A percentile compares a stretch with the other conserved stretches of the same genome.
phyloP scores from a whole-genome alignment of 352 stramenopile genomes.

The Pythium brachiatum region DNA sequence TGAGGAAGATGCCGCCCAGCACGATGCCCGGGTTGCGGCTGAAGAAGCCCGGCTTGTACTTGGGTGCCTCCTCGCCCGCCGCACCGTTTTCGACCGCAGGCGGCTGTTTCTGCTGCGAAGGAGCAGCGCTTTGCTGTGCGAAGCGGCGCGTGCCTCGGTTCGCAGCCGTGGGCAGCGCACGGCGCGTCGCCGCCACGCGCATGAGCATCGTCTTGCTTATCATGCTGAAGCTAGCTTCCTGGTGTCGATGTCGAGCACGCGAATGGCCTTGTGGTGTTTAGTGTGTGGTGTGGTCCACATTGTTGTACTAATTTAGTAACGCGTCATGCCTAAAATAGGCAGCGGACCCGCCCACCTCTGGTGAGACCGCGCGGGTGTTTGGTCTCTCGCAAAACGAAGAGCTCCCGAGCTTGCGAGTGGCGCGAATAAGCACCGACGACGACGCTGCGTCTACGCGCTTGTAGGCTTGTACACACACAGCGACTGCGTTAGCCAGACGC shows the following conservation, averaged over 20 bases:
- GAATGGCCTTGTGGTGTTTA: not conserved
- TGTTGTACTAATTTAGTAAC: not conserved
- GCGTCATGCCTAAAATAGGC: not conserved
- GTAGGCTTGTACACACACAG: not conserved
- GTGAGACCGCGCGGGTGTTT: not conserved
- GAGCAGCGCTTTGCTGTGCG: not conserved
- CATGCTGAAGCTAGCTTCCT: not conserved
- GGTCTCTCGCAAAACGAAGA: conserved; percentile 1
- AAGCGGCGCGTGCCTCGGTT: not conserved
- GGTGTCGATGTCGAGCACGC: not conserved
- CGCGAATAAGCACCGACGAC: not conserved
- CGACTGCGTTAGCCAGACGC: not conserved
- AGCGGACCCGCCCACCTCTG: not conserved
- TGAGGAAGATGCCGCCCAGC: conserved; percentile 62
- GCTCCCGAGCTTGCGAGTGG: not conserved
- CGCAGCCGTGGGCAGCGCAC: not conserved
- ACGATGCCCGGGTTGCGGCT: conserved; percentile 82
- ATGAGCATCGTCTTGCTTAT: not conserved
- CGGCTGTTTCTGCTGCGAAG: not conserved
- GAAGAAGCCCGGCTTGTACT: conserved; percentile 85
- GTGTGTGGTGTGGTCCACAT: not conserved
- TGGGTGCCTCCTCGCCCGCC: conserved; percentile 43
- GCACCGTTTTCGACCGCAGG: not conserved
- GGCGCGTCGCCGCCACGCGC: not conserved
- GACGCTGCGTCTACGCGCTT: not conserved